Conservation (phyloP, 495 filamentous ascomycete genomes). For the Aspergillus olivimuriae region DNA sequence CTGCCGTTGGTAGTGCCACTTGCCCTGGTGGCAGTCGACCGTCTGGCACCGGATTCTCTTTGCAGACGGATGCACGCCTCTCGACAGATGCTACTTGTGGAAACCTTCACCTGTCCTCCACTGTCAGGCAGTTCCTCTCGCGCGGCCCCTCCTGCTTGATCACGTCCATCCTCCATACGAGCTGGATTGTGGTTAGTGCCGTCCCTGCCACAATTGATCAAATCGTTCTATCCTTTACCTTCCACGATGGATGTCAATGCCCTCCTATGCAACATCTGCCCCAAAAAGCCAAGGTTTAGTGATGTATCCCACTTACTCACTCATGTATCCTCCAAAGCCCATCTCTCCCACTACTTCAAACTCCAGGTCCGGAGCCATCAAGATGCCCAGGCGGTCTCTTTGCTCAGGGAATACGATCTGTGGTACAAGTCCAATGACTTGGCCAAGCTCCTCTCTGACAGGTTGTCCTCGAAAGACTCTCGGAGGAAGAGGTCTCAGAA, state of each 20-base stretch:
- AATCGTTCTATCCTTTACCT: constrained; percentile 4
- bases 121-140: constrained; percentile 3
- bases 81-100: constrained; percentile 1
- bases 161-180: no score
- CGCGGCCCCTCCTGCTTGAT: no score
- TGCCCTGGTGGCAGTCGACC: constrained; percentile 4
- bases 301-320: constrained; percentile 86
- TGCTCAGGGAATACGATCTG: constrained; percentile 53
- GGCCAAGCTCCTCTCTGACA: constrained; percentile 58
- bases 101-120: constrained; percentile 11
- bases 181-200: no score
- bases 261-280: constrained; percentile 73
- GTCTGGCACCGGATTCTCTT: constrained; percentile 8
- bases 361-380: constrained; percentile 56
- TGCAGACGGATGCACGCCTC: not conserved
- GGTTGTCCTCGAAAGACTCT: constrained; percentile 64
- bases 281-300: constrained; percentile 70
- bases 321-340: constrained; percentile 78
- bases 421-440: constrained; percentile 67
- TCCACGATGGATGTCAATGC: constrained; percentile 48
- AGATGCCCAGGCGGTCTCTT: constrained; percentile 43
- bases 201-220: no score
- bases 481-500: constrained; percentile 43
- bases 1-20: constrained; percentile 2
- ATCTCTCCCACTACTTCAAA: constrained; percentile 70